phyloP scores from a whole-genome alignment of 441 rosid species.

The Flueggea neowawraea region DNA sequence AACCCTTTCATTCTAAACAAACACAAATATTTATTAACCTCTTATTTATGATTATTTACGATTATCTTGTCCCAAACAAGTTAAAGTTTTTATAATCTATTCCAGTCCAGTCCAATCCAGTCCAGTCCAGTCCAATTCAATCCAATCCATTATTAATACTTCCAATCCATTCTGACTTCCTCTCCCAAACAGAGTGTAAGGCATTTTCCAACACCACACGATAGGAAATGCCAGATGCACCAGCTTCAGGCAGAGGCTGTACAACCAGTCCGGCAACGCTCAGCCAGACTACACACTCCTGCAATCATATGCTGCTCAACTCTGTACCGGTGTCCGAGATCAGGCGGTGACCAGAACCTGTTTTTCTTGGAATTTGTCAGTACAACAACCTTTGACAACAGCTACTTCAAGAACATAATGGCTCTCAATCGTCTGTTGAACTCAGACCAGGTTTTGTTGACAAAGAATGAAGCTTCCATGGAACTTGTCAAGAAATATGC shows the following conservation, averaged over 20 bases:
- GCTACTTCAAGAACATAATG: slow-evolving; percentile 73
- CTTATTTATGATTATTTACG: too few relatives aligned
- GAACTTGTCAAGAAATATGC: slow-evolving; percentile 7
- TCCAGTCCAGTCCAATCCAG: too few relatives aligned
- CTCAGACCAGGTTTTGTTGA: slow-evolving; percentile 53
- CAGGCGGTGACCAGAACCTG: slow-evolving; percentile 87
- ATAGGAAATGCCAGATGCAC: slow-evolving; percentile 86
- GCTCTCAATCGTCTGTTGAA: slow-evolving; percentile 63
- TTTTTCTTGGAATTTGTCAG: slow-evolving; percentile 60
- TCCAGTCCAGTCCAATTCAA: too few relatives aligned
- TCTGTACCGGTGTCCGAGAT: slow-evolving; percentile 65
- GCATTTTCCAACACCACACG: slow-evolving; percentile 8
- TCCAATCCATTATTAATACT: too few relatives aligned
- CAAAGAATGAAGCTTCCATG: slow-evolving; percentile 3
- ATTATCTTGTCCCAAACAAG: too few relatives aligned
- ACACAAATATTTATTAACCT: too few relatives aligned
- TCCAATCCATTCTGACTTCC: too few relatives aligned
- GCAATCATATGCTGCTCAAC: slow-evolving; percentile 52
- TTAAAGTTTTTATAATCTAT: too few relatives aligned
- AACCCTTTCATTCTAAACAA: too few relatives aligned
- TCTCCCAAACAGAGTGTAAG: too few relatives aligned
- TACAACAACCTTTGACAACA: slow-evolving; percentile 65
- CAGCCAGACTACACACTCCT: slow-evolving; percentile 66
- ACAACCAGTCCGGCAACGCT: slow-evolving; percentile 80
- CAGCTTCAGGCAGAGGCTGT: slow-evolving; percentile 80